Base-by-base conservation (phyloP, 192 early-diverging fungal species). In the Thoreauomyces humboldtii region DNA sequence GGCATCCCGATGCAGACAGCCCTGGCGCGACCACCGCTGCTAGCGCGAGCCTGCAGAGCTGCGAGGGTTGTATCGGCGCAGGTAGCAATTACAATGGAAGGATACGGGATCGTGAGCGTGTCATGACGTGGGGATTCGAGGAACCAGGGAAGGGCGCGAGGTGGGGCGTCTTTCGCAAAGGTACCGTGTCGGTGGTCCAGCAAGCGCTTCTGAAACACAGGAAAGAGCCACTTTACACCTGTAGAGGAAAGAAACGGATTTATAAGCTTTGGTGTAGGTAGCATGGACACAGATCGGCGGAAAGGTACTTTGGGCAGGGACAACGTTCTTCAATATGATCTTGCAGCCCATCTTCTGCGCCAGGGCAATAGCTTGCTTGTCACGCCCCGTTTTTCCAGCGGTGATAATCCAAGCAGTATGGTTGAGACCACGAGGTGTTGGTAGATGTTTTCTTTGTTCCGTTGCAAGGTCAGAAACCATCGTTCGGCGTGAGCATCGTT, bases 211-310 rank as follows among this genome's bases (percentile, higher is more conserved):
- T 70, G 69, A 50, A 70, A 70, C 14, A 64, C 69, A 7, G 69
- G 69, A 36, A 63, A 70, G 29, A 70, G 56, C 69, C 69, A 70
- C 33, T 63, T 62, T 22, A 70, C 58, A 14, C 28, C 59, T 69
- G 29, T 4, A n/a, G n/a, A n/a, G n/a, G n/a, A n/a, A n/a, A n/a
- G n/a, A n/a, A n/a, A n/a, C n/a, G n/a, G n/a, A n/a, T n/a, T n/a
- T n/a, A n/a, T n/a, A n/a, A n/a, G n/a, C n/a, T n/a, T n/a, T n/a
- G n/a, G n/a, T n/a, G n/a, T n/a, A n/a, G n/a, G n/a, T n/a, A n/a
- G n/a, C n/a, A n/a, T n/a, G n/a, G n/a, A n/a, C n/a, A n/a, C n/a
- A n/a, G n/a, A n/a, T n/a, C n/a, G n/a, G n/a, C n/a, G n/a, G n/a
- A n/a, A 12, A 43, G 59, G 6, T 52, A 69, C 67, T 32, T 12